phyloP scores from a whole-genome alignment of 768 basidiomycete species.

The Mycena galericulata region DNA sequence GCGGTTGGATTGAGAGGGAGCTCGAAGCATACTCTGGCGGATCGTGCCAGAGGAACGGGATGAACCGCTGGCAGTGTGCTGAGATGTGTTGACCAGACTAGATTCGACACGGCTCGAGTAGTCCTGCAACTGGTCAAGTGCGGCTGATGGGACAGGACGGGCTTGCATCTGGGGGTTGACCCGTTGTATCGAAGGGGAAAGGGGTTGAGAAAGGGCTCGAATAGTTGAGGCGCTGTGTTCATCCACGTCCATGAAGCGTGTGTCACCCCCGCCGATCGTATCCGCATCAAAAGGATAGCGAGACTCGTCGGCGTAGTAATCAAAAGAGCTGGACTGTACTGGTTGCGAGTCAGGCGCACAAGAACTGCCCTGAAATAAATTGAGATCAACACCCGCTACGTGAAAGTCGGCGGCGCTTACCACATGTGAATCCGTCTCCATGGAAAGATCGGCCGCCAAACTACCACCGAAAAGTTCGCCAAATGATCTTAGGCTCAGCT shows the following conservation, averaged over 20 bases:
- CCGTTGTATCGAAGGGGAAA: slow-evolving; percentile 1
- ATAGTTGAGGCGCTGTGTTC: slow-evolving; percentile 23
- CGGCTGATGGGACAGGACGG: neutral
- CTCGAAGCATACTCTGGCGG: neutral
- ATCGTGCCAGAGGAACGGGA: slow-evolving; percentile 11
- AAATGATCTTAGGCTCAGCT: slow-evolving; percentile 58
- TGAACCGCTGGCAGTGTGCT: neutral
- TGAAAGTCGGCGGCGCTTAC: slow-evolving; percentile 41
- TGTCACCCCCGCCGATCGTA: slow-evolving; percentile 21
- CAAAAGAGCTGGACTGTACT: slow-evolving; percentile 22
- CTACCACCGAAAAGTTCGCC: slow-evolving; percentile 62
- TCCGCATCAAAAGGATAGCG: slow-evolving; percentile 19
- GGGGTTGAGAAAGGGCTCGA: neutral
- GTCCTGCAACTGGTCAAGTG: slow-evolving; percentile 34
- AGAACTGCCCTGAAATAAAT: slow-evolving; percentile 27
- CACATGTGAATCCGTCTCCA: slow-evolving; percentile 51
- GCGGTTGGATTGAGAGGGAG: neutral
- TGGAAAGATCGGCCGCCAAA: slow-evolving; percentile 57
- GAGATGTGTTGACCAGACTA: neutral
- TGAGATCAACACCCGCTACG: neutral
- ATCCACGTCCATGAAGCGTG: slow-evolving; percentile 11
- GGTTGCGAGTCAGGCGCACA: slow-evolving; percentile 48
- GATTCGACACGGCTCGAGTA: slow-evolving; percentile 39
- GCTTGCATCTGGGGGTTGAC: neutral
- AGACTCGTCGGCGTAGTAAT: slow-evolving; percentile 27